A percentile compares a stretch with the other conserved stretches of the same genome.
These are phyloP conservation scores for Closterium sp. DNA, from an alignment of 139 green algal species.

Conservation along the genomic window DNA sequence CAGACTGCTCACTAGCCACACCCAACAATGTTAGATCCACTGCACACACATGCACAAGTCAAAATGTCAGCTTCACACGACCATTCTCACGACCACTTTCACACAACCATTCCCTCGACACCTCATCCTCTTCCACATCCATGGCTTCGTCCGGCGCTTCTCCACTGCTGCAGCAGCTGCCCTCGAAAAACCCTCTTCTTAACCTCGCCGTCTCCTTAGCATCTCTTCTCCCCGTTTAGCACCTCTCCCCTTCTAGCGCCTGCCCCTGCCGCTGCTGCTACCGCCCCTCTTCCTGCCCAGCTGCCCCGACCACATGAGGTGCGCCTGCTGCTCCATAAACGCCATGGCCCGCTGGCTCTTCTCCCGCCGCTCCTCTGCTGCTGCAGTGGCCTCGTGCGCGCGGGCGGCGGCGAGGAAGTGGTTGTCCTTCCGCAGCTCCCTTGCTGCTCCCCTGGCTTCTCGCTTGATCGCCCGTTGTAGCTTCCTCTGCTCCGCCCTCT, in stretches of 20 bases:
- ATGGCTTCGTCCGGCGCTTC: too few relatives aligned
- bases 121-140: not conserved
- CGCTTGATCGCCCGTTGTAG: constrained; percentile 52
- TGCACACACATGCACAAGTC: not conserved
- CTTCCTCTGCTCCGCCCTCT: constrained; percentile 57
- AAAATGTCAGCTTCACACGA: not conserved
- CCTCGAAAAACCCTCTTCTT: too few relatives aligned
- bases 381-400: constrained; percentile 45
- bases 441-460: constrained; percentile 64
- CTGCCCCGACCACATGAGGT: constrained; percentile 32
- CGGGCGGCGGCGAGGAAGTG: constrained; percentile 54
- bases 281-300: constrained; percentile 21
- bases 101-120: not conserved
- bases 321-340: constrained; percentile 68
- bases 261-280: constrained; percentile 15
- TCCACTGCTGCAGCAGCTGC: too few relatives aligned
- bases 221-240: too few relatives aligned
- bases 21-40: not conserved
- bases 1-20: not conserved
- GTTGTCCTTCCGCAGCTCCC: constrained; percentile 83
- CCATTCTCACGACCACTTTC: not conserved
- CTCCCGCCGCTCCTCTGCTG: constrained; percentile 56
- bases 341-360: constrained; percentile 58
- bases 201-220: too few relatives aligned
- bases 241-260: not conserved